Base-by-base conservation (phyloP, 768 basidiomycete genomes). In the Ramaria rubella region DNA sequence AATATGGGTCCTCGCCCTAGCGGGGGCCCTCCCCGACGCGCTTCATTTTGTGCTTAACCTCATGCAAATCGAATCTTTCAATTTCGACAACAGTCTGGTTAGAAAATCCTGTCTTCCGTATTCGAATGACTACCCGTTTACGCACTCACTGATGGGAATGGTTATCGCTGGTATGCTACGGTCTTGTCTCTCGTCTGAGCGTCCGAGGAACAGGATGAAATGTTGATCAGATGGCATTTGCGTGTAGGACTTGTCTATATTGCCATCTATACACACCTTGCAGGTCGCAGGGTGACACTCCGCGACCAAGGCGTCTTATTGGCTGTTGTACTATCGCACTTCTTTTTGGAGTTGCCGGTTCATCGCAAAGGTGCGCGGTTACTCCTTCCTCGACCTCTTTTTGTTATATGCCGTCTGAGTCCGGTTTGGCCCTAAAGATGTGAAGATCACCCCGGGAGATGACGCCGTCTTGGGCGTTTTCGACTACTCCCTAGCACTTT, bases 91-190 rank as follows among this genome's bases (percentile, higher is more conserved):
- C 17, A 43, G 33, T 7, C 58, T 68, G 5, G 59, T 51, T 26
- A 33, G 49, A 19, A 57, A 50, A 27, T 68, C 69, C 19, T 70
- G 68, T 52, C 69, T 69, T 58, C 68, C 69, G n/a, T 70, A 69
- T 49, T 58, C 66, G 29, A 66, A 66, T 45, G 64, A 71, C 58
- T 67, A 71, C 53, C 68, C 68, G 1, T 68, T 63, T 60, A 68
- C 64, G 38, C 70, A 71, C 30, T 68, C 67, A 15, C 55, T 69
- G 15, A 57, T 58, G 5, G 67, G 67, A 17, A 67, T 68, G 62
- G 55, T 12, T 24, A 49, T 60, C 1, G 45, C 60, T 34, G 67
- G 65, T 65, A 31, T 43, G 56, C 19, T 51, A n/a, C 44, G 11
- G 52, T 17, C 38, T n/a, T n/a, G n/a, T n/a, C n/a, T n/a, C n/a